These are phyloP conservation scores for Mortierella sp. DNA, from an alignment of 371 early-diverging fungal genomes.

Conservation along the genomic window DNA sequence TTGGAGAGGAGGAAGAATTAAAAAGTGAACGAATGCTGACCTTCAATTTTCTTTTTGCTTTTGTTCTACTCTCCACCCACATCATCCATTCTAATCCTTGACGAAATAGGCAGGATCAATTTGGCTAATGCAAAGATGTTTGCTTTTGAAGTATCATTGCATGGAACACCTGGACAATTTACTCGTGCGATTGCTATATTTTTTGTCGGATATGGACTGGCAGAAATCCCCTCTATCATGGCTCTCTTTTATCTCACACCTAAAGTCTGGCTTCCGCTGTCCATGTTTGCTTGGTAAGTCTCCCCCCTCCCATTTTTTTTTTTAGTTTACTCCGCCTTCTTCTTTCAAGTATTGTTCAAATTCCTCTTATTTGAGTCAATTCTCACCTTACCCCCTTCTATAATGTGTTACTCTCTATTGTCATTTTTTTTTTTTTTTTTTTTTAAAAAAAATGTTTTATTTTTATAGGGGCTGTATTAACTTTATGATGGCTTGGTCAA, in stretches of 20 bases:
- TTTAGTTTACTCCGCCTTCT: background rate
- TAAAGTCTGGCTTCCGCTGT: conserved; percentile 37
- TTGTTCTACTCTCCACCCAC: too few species aligned
- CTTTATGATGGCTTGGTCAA: conserved; percentile 26
- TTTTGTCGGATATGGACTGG: conserved; percentile 36
- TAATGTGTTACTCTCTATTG: too few species aligned
- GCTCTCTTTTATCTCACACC: conserved; percentile 34
- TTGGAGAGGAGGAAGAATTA: background rate
- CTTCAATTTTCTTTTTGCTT: background rate
- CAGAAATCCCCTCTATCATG: conserved; percentile 47
- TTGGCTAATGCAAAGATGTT: conserved; percentile 34
- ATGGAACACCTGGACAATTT: conserved; percentile 22
- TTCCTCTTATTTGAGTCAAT: too few species aligned
- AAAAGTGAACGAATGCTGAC: conserved; percentile 1
- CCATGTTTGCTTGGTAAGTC: conserved; percentile 40
- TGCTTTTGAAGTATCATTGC: conserved; percentile 29
- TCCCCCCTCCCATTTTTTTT: background rate
- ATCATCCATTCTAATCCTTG: background rate
- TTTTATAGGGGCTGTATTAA: conserved; percentile 30
- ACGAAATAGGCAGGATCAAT: conserved; percentile 34
- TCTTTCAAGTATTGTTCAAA: background rate
- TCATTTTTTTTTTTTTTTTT: too few species aligned
- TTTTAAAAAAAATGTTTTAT: background rate
- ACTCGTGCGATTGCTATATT: conserved; percentile 36
- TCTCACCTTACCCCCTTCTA: too few species aligned